A percentile compares a stretch with the other conserved stretches of the same genome.
Conservation (phyloP, 2,329 filamentous ascomycete genomes). For the Parafenestella ontariensis region DNA sequence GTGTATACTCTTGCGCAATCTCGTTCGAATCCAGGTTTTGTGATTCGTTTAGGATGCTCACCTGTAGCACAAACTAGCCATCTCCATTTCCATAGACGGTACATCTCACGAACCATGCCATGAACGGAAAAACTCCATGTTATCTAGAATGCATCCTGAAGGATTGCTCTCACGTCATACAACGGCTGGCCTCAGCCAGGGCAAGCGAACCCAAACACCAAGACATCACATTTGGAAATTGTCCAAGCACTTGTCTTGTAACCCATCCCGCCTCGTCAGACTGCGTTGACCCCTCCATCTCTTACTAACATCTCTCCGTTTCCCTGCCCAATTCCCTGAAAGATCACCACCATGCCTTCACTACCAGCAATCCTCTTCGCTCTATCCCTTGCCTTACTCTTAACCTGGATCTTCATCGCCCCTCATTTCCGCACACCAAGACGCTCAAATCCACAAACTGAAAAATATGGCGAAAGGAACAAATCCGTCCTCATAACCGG, state of each 20-base stretch:
- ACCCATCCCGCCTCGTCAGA: too few species aligned
- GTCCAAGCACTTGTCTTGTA: too few species aligned
- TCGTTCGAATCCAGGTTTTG: not conserved
- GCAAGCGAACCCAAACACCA: too few species aligned
- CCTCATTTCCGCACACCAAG: not conserved
- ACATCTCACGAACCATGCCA: not conserved
- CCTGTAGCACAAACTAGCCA: not conserved
- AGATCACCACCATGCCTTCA: too few species aligned
- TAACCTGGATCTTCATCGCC: not conserved
- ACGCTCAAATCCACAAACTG: not conserved
- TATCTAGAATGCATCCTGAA: not conserved
- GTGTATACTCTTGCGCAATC: not conserved
- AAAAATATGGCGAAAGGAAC: not conserved
- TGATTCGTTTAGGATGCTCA: not conserved
- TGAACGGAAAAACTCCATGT: not conserved
- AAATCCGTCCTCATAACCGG: slow-evolving; percentile 34
- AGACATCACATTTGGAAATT: too few species aligned
- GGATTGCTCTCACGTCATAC: not conserved
- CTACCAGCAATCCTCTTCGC: too few species aligned
- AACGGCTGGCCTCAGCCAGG: not conserved
- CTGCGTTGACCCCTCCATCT: too few species aligned
- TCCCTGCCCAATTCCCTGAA: too few species aligned
- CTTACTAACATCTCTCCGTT: too few species aligned
- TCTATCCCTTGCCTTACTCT: not conserved
- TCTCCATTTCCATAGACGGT: not conserved